Evolutionary conservation across 2,329 filamentous ascomycete species (phyloP), one percentile per base, ranked within the genome.

Genomic region (Colletotrichum sp.): DNA sequence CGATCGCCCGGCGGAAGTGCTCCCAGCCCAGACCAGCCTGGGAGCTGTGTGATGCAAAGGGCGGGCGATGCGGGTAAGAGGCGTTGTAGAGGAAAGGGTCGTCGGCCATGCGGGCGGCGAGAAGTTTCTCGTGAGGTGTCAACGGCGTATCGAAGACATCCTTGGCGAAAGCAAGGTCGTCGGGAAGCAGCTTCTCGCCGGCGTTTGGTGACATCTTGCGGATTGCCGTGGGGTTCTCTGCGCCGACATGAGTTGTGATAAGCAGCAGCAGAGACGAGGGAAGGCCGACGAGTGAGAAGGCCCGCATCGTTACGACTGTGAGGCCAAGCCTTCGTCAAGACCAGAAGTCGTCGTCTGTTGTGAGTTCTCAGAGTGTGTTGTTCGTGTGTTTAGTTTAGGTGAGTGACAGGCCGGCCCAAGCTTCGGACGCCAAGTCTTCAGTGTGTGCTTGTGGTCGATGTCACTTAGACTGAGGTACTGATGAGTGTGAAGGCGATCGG

Each of bases 121-220:
- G 75, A 60, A 81, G 80, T 56, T 82, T 80, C 70, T 84, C 80
- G 56, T 74, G 80, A 3, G 82, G 79, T 3, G 79, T 76, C 30
- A 82, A 75, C 15, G 78, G 70, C 30, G 28, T 55, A 72, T 66
- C 58, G 71, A 48, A 76, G 25, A 74, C 36, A 64, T 78, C 76
- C 32, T 79, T 77, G 3, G 80, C 81, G 79, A 91, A 91, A 77
- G 86, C 88, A 78, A 88, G 93, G 82, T 95, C 93, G 60, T 94
- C 89, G 71, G 93, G 86, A 78, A 93, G 91, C 81, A 96, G 93
- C 88, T 95, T 97, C 81, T 95, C 93, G 75, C 91, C 91, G 66
- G 91, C 90, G 80, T 95, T 92, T 7, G 88, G 88, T 62, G 91
- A 88, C 91, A 96, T 94, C 81, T 96, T 96, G 81, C 90, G 91